These are phyloP conservation scores for Zymoseptoria passerinii DNA, from an alignment of 2,329 filamentous ascomycete genomes.

Conservation along the genomic window DNA sequence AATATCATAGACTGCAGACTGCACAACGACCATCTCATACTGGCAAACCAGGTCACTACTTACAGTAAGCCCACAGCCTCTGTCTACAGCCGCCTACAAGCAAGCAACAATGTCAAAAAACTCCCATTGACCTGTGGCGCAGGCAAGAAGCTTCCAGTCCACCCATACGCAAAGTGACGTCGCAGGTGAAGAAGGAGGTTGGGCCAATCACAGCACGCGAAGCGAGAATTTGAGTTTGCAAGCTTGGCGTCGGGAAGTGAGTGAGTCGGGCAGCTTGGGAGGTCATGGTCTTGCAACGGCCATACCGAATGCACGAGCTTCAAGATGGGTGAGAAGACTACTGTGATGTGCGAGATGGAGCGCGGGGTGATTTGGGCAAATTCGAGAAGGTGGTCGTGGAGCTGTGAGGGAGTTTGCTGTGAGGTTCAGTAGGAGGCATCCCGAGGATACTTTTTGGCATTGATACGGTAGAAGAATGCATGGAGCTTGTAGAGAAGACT, in stretches of 20 bases:
- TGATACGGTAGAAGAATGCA: background rate
- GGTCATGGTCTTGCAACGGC: background rate
- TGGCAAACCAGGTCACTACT: too few species aligned
- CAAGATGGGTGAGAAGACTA: background rate
- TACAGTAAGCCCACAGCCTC: too few species aligned
- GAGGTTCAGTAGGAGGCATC: background rate
- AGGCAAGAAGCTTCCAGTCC: background rate
- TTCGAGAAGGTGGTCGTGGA: background rate
- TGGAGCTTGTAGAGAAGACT: background rate
- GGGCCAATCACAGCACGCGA: background rate
- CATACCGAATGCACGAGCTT: background rate
- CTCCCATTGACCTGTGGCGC: background rate
- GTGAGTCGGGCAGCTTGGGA: background rate
- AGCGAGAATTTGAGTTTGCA: background rate
- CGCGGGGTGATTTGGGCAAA: background rate
- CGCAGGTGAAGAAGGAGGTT: background rate
- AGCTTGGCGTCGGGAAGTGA: background rate
- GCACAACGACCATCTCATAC: too few species aligned
- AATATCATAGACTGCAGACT: too few species aligned
- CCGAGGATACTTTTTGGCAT: background rate
- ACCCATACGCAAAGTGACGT: background rate
- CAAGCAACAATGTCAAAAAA: too few species aligned
- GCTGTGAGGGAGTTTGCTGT: background rate
- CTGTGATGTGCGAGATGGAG: background rate
- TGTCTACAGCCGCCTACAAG: too few species aligned